Evolutionary conservation across 805 yeast species (phyloP), one percentile per base, ranked within the genome.

Genomic region (Ogataea degrootiae): DNA sequence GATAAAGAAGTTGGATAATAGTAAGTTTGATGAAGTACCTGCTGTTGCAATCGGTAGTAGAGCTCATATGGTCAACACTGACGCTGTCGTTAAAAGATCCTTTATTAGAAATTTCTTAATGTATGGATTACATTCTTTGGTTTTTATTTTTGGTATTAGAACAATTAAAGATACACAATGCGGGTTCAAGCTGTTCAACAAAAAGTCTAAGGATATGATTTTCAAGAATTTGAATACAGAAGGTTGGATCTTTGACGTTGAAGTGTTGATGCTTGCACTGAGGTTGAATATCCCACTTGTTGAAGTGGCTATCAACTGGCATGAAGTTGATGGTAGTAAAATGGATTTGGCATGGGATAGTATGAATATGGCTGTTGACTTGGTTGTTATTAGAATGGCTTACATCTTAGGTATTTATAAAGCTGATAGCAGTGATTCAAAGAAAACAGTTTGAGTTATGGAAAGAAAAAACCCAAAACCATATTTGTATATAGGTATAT

Each of bases 211-310:
- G 22, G 60, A 58, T 16, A 59, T 59, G 45, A 87, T 94, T 39
- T 89, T 90, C 66, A 97, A 97, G 2, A 82, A 77, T 55, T 79
- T 94, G 86, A 97, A 92, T 65, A 92, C 96, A 11, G 99, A 94
- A 67, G 83, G 98, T 44, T 94, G 99, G 99, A 94, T 94, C 35
- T 94, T 94, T 67, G 99, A 94, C 62, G 97, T 94, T 33, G 99
- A 94, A 69, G 79, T 92, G 15, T 72, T 94, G 55, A 78, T 94
- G 45, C 70, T 94, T 49, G 97, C 91, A 1, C 78, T 80, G 55
- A 73, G 87, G 52, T 88, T 88, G 63, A 57, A 67, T 0, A 82
- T 92, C 37, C 74, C 77, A 4, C 74, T 91, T 41, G 70, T 68
- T 44, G 99, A 94, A 69, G 79, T 91, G 17, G 82, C 97, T 9